These are phyloP conservation scores for Fraxinus dipetala DNA, from an alignment of 305 asterid genomes.

Conservation along the genomic window DNA sequence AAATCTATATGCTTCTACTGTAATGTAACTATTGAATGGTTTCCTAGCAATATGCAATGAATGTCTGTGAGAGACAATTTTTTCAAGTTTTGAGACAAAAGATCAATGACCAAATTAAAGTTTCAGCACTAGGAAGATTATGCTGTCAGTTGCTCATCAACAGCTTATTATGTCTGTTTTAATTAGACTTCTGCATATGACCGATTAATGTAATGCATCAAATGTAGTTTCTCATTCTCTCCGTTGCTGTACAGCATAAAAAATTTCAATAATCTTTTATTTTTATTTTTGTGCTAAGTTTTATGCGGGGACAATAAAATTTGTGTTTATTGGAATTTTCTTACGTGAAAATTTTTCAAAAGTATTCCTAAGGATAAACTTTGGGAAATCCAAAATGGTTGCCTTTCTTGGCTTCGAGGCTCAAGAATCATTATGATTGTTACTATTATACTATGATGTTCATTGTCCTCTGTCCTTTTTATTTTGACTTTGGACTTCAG, in stretches of 20 bases:
- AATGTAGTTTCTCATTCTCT: neutral
- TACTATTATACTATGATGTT: neutral
- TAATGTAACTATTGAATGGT: neutral
- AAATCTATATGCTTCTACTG: neutral
- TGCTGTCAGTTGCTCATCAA: neutral
- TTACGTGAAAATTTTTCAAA: neutral
- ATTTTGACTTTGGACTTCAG: slow-evolving; percentile 40
- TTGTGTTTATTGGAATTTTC: neutral
- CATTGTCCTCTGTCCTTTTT: slow-evolving; percentile 11
- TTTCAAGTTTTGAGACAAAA: neutral
- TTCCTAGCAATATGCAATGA: neutral
- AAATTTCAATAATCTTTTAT: neutral
- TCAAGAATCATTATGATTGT: neutral
- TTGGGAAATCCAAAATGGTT: neutral
- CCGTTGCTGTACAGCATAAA: neutral
- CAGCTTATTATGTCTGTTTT: neutral
- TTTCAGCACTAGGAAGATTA: neutral
- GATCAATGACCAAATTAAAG: neutral
- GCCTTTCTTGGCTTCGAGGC: neutral
- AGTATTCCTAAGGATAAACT: neutral
- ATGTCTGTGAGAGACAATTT: neutral
- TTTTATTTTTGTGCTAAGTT: neutral
- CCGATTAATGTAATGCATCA: neutral
- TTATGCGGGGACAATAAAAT: neutral
- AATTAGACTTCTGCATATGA: neutral